A percentile compares a stretch with the other conserved stretches of the same genome.
These are phyloP conservation scores for Lotmaria passim DNA, from an alignment of 208 protist species.

Conservation along the genomic window DNA sequence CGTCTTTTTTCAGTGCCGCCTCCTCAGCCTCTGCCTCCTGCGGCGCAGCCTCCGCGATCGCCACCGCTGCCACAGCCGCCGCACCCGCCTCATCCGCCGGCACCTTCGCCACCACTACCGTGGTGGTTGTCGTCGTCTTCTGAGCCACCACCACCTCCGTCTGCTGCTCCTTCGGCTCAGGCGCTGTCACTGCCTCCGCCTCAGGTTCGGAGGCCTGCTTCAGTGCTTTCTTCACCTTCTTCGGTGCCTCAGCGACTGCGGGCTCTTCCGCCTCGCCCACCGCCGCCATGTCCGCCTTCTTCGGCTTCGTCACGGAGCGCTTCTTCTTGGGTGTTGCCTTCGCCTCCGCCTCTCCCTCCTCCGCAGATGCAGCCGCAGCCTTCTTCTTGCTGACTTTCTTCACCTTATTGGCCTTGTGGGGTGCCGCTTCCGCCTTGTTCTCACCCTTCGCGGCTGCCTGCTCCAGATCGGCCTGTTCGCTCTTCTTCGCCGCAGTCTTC, in stretches of 20 bases:
- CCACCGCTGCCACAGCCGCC: neutral
- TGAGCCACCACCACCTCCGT: neutral
- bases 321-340: neutral
- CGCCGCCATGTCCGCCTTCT: neutral
- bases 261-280: neutral
- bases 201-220: conserved; percentile 1
- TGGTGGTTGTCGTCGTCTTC: conserved; percentile 3
- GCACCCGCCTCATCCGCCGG: neutral
- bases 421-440: neutral
- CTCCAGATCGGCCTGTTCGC: neutral
- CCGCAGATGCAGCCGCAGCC: neutral
- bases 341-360: neutral
- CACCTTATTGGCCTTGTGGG: neutral
- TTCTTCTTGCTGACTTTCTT: neutral
- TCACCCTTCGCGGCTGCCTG: neutral
- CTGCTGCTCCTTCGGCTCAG: neutral
- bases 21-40: neutral
- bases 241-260: neutral
- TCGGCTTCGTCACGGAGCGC: neutral
- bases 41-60: neutral
- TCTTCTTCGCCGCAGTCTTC: neutral
- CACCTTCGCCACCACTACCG: neutral
- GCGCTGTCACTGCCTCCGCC: neutral
- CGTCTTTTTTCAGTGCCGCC: neutral
- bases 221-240: neutral